Percentiles rank a stretch among this genome's conserved stretches.
These are phyloP conservation scores for Penicillium canariense DNA, from an alignment of 495 filamentous ascomycete genomes.

Conservation along the genomic window DNA sequence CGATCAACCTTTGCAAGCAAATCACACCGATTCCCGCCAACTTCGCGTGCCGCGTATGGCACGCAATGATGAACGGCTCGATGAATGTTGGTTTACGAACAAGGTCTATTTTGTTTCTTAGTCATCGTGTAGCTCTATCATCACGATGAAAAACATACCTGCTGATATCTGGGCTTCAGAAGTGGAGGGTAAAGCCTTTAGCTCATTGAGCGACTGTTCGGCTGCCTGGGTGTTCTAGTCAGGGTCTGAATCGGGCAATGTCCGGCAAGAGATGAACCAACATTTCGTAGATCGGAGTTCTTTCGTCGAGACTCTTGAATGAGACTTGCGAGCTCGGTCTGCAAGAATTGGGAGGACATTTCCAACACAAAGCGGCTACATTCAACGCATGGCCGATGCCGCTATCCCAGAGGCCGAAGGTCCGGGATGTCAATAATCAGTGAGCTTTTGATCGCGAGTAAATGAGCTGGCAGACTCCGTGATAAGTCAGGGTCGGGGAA, in stretches of 20 bases:
- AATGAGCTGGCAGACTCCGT: background rate
- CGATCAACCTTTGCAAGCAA: conserved; percentile 84
- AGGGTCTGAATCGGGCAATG: conserved; percentile 16
- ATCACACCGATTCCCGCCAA: conserved; percentile 82
- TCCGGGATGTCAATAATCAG: conserved; percentile 18
- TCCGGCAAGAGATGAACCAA: conserved; percentile 34
- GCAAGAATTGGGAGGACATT: conserved; percentile 93
- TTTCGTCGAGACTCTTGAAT: conserved; percentile 96
- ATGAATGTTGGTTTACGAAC: conserved; percentile 77
- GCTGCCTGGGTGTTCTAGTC: conserved; percentile 62
- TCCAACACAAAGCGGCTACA: conserved; percentile 29
- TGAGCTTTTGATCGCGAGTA: conserved; percentile 4
- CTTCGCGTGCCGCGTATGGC: conserved; percentile 82
- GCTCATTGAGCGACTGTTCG: conserved; percentile 87
- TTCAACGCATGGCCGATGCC: conserved; percentile 37
- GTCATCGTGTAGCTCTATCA: background rate
- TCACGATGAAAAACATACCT: conserved; percentile 51
- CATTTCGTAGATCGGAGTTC: conserved; percentile 82
- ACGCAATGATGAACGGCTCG: conserved; percentile 90
- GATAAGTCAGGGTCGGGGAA: background rate
- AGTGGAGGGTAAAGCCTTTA: conserved; percentile 73
- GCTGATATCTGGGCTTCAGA: conserved; percentile 81
- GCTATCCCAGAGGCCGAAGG: conserved; percentile 14
- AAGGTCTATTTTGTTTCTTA: conserved; percentile 62
- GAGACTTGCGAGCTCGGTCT: conserved; percentile 84